Evolutionary conservation across 768 basidiomycete genomes (phyloP).

Genomic region (Leccinum obscurum): DNA sequence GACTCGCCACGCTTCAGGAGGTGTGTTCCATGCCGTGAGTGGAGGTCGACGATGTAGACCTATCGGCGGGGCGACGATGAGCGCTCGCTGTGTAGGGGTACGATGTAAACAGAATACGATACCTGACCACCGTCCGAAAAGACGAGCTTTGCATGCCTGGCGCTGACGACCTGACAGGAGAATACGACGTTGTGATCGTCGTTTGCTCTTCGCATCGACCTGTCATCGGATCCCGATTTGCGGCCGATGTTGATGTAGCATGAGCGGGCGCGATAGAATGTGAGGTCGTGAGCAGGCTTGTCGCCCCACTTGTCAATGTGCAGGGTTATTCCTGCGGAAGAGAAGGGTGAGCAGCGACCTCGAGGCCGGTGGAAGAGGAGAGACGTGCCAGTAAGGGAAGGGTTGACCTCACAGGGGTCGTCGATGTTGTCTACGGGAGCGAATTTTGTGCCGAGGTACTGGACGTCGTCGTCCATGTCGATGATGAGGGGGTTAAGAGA

Average conservation of each 20-base stretch:
- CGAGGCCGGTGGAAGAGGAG: conserved; percentile 11
- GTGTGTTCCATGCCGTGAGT: conserved; percentile 78
- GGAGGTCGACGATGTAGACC: conserved; percentile 70
- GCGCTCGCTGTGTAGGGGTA: conserved; percentile 11
- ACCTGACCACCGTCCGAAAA: conserved; percentile 73
- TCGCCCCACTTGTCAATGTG: conserved; percentile 55
- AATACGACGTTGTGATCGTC: conserved; percentile 59
- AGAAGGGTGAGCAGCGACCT: conserved; percentile 11
- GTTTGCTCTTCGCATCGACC: conserved; percentile 38
- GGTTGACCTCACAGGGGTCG: conserved; percentile 26
- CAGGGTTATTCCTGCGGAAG: conserved; percentile 53
- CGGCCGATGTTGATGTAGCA: conserved; percentile 66
- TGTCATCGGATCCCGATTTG: conserved; percentile 51
- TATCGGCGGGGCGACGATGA: conserved; percentile 24
- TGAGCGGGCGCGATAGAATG: conserved; percentile 52
- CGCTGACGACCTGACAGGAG: conserved; percentile 75
- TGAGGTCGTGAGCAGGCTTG: conserved; percentile 45
- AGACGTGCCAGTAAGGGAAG: conserved; percentile 46
- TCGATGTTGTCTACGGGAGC: conserved; percentile 31
- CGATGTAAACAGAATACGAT: conserved; percentile 22
- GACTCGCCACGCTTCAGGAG: conserved; percentile 54
- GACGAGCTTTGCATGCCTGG: conserved; percentile 74
- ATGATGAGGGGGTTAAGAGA: conserved; percentile 11
- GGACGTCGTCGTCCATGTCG: conserved; percentile 58
- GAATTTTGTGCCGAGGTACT: conserved; percentile 52